Evolutionary conservation across 202 grass and related monocot species (phyloP).

Genomic region (Setaria viridis): DNA sequence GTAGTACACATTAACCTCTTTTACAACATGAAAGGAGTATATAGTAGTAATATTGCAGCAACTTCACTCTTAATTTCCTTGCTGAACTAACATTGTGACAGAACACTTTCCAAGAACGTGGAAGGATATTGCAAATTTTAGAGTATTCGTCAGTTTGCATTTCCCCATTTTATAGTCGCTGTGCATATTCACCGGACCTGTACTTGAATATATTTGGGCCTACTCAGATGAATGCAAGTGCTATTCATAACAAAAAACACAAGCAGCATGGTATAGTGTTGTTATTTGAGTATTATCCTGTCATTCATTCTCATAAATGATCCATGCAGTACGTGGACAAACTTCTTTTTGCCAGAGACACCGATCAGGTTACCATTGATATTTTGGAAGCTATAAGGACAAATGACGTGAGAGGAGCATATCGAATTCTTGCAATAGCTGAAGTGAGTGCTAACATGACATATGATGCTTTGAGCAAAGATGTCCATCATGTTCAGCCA

Average conservation of each 20-base stretch:
- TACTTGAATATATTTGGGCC: neutral
- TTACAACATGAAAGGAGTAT: neutral
- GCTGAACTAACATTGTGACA: neutral
- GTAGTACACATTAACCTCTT: neutral
- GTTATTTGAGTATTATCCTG: neutral
- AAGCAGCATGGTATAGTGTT: neutral
- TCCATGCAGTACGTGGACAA: constrained; percentile 84
- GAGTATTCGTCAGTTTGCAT: neutral
- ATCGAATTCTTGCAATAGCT: constrained; percentile 66
- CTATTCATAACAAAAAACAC: neutral
- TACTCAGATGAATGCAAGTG: neutral
- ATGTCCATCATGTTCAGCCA: constrained; percentile 60
- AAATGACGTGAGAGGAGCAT: constrained; percentile 71
- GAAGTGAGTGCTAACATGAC: constrained; percentile 65
- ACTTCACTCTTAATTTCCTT: neutral
- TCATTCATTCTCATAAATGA: constrained; percentile 46
- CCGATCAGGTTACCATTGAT: constrained; percentile 47
- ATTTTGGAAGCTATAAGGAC: constrained; percentile 83
- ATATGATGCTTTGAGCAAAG: constrained; percentile 66
- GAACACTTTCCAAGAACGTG: neutral
- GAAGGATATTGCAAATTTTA: neutral
- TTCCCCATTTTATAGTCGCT: neutral
- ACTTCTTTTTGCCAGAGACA: constrained; percentile 72
- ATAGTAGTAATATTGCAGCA: neutral
- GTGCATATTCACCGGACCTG: neutral